Evolutionary conservation across 148 eudicot genomes (phyloP).

Genomic region (Fagopyrum tataricum): DNA sequence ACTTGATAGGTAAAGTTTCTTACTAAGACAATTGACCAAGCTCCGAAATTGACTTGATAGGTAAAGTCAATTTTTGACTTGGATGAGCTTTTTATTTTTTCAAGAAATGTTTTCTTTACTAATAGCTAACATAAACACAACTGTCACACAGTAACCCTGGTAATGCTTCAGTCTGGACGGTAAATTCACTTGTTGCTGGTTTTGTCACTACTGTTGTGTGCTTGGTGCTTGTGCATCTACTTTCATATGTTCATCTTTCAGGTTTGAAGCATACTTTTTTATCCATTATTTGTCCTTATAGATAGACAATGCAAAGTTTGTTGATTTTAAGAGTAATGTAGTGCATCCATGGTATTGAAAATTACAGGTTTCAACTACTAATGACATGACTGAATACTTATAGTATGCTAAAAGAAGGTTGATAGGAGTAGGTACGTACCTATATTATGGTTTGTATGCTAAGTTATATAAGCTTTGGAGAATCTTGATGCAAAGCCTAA

Average conservation of each 20-base stretch:
- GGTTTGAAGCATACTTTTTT: constrained; percentile 29
- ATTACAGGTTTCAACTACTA: too few relatives aligned
- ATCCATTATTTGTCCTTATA: background rate
- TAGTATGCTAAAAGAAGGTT: too few relatives aligned
- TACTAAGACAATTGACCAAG: too few relatives aligned
- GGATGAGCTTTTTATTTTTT: background rate
- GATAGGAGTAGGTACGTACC: too few relatives aligned
- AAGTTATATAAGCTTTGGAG: too few relatives aligned
- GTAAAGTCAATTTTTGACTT: too few relatives aligned
- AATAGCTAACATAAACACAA: background rate
- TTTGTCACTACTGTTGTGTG: constrained; percentile 57
- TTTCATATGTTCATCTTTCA: constrained; percentile 90
- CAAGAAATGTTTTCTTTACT: background rate
- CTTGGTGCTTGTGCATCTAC: constrained; percentile 78
- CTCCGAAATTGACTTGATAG: too few relatives aligned
- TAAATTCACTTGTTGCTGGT: constrained; percentile 43
- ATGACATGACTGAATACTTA: too few relatives aligned
- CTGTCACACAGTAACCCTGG: constrained; percentile 65
- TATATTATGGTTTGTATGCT: too few relatives aligned
- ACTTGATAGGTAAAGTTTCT: constrained; percentile 52
- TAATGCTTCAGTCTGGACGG: constrained; percentile 71
- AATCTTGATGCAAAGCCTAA: too few relatives aligned
- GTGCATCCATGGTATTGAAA: background rate
- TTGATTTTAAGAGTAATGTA: background rate
- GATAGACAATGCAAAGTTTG: background rate